Evolutionary conservation across 2,329 filamentous ascomycete genomes (phyloP), one percentile per base, ranked within the genome.

Genomic region (Phyllosticta citribraziliensis): DNA sequence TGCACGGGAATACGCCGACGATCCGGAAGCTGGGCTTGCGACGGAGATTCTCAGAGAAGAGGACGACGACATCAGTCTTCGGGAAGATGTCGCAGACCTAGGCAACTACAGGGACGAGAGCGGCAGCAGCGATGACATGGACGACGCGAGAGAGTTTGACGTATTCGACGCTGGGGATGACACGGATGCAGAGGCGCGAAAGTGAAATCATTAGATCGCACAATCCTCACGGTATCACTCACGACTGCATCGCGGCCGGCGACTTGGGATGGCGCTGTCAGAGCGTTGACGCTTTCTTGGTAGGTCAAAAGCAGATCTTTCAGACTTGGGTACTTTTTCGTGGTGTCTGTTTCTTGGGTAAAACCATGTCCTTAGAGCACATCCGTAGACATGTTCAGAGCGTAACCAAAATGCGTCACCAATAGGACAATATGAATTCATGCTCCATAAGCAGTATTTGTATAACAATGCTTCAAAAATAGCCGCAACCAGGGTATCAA

Each of bases 11-110:
- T 78, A 77, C 61, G 68, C 70, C 22, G 77, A 79, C 63, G 77
- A 80, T 58, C 71, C 81, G 63, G 69, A 75, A 22, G 76, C 74
- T 52, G 65, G 73, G 56, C 72, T 73, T 62, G 74, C 73, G 11
- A 70, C 70, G 0, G 70, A 74, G 63, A 66, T 68, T 1, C 63
- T 78, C 57, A 64, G 77, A 5, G 79, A 82, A 57, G 79, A 80
- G 22, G 80, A 81, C 19, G 77, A 76, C 67, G 79, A 74, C 75
- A 84, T 78, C 56, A 76, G 73, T 63, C 66, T 80, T 57, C 76
- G 79, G 68, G 70, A 67, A 22, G 61, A 58, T n/a, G 61, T 56
- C 3, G 61, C 55, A 20, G 61, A 62, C 25, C 19, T 58, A 19
- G 61, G 56, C 2, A 53, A 54, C 17, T 78, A 77, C 65, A 68